Conservation (phyloP, 257 asterid genomes). For the Verbena officinalis region DNA sequence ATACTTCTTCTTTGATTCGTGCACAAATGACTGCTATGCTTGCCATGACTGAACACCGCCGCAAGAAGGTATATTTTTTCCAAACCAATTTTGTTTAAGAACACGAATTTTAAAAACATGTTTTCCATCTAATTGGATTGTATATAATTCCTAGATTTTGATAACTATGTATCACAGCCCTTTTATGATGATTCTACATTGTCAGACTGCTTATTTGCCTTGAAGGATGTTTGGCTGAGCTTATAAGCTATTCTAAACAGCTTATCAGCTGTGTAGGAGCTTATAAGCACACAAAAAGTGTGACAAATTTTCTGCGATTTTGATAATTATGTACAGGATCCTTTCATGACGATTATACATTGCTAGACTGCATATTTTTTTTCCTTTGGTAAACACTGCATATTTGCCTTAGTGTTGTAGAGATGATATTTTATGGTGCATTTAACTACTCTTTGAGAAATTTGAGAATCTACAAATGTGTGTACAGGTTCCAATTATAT, state of each 20-base stretch:
- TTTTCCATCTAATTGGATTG: background rate
- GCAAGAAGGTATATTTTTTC: constrained; percentile 77
- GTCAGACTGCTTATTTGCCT: too few species aligned
- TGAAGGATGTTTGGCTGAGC: too few species aligned
- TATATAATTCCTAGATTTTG: background rate
- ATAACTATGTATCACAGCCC: background rate
- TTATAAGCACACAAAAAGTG: too few species aligned
- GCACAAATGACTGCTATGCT: constrained; percentile 99
- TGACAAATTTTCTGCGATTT: too few species aligned
- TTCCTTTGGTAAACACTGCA: too few species aligned
- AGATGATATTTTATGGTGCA: constrained; percentile 3
- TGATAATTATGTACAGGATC: background rate
- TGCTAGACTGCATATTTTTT: background rate
- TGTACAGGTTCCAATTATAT: constrained; percentile 81
- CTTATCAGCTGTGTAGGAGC: too few species aligned
- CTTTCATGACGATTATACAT: background rate
- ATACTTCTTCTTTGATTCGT: constrained; percentile 87
- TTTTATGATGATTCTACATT: background rate
- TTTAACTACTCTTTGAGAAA: constrained; percentile 6
- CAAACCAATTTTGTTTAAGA: background rate
- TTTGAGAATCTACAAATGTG: constrained; percentile 6
- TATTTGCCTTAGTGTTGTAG: background rate
- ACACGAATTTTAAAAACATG: too few species aligned
- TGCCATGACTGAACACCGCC: constrained; percentile 98
- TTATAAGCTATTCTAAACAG: too few species aligned